Conservation (phyloP, 176 grass and related monocot species). For the Oryza nivara region DNA sequence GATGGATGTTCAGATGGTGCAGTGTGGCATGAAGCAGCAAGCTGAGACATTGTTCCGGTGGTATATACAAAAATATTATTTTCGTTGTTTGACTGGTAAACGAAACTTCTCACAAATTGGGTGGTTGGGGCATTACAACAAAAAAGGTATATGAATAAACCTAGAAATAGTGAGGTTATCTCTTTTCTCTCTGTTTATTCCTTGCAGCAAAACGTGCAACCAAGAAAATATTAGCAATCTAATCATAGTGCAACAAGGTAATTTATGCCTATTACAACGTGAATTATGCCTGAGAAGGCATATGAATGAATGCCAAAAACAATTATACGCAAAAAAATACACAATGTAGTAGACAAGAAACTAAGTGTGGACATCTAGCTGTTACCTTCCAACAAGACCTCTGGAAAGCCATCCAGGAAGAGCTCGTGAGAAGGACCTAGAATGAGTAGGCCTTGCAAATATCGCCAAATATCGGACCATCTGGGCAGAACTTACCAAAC, state of each 20-base stretch:
- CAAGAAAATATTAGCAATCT: constrained; percentile 2
- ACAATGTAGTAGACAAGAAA: constrained; percentile 1
- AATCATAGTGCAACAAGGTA: not conserved
- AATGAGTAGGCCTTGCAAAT: constrained; percentile 82
- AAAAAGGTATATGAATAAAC: not conserved
- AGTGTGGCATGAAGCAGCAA: not conserved
- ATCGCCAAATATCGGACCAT: constrained; percentile 83
- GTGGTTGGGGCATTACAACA: not conserved
- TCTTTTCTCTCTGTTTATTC: not conserved
- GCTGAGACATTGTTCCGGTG: not conserved
- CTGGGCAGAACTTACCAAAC: constrained; percentile 93
- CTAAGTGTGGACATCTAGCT: constrained; percentile 2
- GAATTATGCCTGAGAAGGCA: not conserved
- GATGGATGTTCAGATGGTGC: not conserved
- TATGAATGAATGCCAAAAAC: not conserved
- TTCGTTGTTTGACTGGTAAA: not conserved
- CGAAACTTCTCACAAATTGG: not conserved
- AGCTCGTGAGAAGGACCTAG: constrained; percentile 75
- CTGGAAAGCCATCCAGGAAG: constrained; percentile 85
- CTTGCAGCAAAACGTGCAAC: not conserved
- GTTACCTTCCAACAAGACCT: constrained; percentile 96
- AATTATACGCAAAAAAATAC: not conserved
- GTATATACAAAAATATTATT: not conserved
- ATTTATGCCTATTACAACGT: not conserved
- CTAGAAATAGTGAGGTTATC: not conserved